These are phyloP conservation scores for Phytopythium boreale DNA, from an alignment of 352 stramenopile genomes.

Conservation along the genomic window DNA sequence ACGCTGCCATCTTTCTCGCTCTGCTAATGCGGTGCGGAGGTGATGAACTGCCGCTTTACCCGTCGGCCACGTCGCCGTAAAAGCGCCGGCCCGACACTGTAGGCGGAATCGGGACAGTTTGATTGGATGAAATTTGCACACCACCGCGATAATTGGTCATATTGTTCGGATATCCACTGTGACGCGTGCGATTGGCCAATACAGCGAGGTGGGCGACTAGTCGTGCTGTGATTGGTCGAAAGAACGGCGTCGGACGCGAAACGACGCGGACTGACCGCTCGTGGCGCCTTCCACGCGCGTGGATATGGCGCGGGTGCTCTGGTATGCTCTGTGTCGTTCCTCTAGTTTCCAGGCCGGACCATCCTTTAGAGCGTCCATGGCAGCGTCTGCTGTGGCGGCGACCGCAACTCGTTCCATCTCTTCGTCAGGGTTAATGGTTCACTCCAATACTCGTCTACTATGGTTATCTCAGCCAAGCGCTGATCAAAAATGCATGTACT, in stretches of 20 bases:
- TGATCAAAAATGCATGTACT: not conserved
- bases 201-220: not conserved
- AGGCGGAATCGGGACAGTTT: not conserved
- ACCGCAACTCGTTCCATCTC: no score
- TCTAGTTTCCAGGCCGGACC: no score
- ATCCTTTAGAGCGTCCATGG: no score
- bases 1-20: conserved; percentile 60
- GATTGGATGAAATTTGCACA: not conserved
- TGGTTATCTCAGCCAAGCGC: no score
- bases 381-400: no score
- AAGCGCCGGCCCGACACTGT: not conserved
- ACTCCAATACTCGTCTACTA: no score
- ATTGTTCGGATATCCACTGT: not conserved
- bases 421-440: no score
- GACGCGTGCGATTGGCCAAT: conserved; percentile 11
- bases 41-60: no score
- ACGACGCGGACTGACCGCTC: not conserved
- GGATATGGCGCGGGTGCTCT: no score
- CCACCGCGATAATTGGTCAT: not conserved
- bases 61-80: not conserved
- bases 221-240: conserved; percentile 8
- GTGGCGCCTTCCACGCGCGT: no score
- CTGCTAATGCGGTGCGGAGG: no score
- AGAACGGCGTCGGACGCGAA: not conserved
- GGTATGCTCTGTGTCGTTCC: no score